Conservation (phyloP, 1,284 basidiomycete genomes). For the Irpex rosettiformis region DNA sequence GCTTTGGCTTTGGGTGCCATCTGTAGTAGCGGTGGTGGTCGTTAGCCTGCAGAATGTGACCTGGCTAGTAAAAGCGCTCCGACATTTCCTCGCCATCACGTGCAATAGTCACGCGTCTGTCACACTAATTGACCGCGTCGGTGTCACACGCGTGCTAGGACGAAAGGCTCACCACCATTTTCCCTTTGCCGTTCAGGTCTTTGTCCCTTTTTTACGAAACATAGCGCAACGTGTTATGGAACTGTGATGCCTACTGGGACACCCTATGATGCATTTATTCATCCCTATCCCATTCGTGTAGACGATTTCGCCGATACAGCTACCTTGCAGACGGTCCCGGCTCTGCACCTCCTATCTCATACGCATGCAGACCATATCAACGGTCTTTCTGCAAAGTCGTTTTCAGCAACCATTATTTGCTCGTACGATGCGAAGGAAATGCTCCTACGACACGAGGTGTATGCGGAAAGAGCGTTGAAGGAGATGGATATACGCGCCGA, state of each 20-base stretch:
- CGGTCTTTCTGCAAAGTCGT: conserved; percentile 68
- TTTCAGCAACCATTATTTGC: conserved; percentile 67
- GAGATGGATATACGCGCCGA: conserved; percentile 52
- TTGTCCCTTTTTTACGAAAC: conserved; percentile 1
- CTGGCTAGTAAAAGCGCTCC: neutral
- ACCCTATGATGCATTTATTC: conserved; percentile 62
- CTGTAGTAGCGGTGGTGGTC: neutral
- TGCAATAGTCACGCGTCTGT: neutral
- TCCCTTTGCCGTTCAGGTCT: no score
- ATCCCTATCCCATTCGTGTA: conserved; percentile 75
- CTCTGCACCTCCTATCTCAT: conserved; percentile 76
- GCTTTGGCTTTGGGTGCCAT: conserved; percentile 3
- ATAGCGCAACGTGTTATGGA: neutral
- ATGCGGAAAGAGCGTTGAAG: conserved; percentile 54
- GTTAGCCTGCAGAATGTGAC: neutral
- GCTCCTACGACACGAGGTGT: conserved; percentile 73
- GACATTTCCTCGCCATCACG: neutral
- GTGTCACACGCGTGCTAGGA: neutral
- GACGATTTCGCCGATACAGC: conserved; percentile 63
- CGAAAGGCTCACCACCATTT: no score
- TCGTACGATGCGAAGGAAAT: conserved; percentile 81
- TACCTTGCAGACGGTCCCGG: conserved; percentile 41
- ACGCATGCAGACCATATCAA: conserved; percentile 81
- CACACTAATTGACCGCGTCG: neutral
- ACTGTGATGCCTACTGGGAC: conserved; percentile 65